Base-by-base conservation (phyloP, 164 flowering plant species). In the Piper longum region DNA sequence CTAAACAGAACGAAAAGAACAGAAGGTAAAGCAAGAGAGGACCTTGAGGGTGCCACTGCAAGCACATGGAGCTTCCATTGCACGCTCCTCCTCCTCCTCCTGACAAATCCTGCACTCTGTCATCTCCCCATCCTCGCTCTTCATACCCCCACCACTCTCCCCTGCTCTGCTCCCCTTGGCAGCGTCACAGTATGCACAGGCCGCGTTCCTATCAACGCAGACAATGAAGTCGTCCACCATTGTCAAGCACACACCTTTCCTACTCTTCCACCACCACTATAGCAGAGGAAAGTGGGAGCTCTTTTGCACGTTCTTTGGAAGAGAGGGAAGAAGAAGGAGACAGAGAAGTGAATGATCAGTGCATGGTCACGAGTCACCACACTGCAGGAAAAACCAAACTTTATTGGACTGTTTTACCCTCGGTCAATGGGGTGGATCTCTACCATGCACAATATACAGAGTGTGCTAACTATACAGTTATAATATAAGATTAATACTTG, bases 1-100 rank as follows among this genome's bases (percentile, higher is more conserved):
- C 36, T 26, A 2, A 26, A 26, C 36, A 26, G 36, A 26, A 26
- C 36, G 36, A 26, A 26, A 2, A 26, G 36, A 26, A 26, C 36
- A 26, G 36, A 26, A 26, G 36, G 36, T 2, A 26, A 26, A 26
- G 36, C 36, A 26, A 26, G 14, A 48, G 52, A 48, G 52, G 52
- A 85, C 90, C 87, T 83, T 85, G 64, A 85, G 76, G 64, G 85
- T 81, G 66, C 90, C 90, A 72, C 78, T 85, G 62, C 90, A 85
- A 62, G 81, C 85, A 67, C 90, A 85, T 43, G 90, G 90, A 74
- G 83, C 76, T 65, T 85, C 90, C 82, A 85, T 66, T 16, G 60
- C 66, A 26, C 57, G 64, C 43, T 75, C 73, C 12, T 78, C 74
- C 64, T 79, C 87, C 72, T 85, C 90, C 64, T 85, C 90, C 62